Percentiles rank a stretch among this genome's conserved stretches.
Conservation (phyloP, 108 stramenopile genomes). For the Discostella pseudostelligera region DNA sequence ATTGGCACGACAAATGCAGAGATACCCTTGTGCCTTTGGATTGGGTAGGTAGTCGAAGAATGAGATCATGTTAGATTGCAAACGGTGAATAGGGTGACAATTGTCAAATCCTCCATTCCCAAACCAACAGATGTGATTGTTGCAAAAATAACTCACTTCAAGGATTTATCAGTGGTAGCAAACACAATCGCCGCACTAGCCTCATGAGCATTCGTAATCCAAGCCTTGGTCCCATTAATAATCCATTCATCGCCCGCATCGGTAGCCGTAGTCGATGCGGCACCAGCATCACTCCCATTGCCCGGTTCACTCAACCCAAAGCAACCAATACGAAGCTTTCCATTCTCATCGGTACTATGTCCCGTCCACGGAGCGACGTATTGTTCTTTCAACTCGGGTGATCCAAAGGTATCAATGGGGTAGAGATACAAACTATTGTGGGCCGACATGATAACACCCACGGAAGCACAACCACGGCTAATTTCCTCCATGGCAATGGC, state of each 20-base stretch:
- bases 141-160: slow-evolving; percentile 67
- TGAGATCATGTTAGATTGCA: not conserved
- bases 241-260: slow-evolving; percentile 88
- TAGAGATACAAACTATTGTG: slow-evolving; percentile 94
- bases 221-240: slow-evolving; percentile 97
- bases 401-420: slow-evolving; percentile 92
- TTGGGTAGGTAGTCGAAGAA: not conserved
- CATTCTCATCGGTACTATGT: slow-evolving; percentile 42
- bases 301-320: slow-evolving; percentile 93
- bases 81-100: not conserved
- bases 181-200: slow-evolving; percentile 91
- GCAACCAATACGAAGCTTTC: slow-evolving; percentile 70
- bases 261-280: slow-evolving; percentile 90
- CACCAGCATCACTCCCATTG: slow-evolving; percentile 93
- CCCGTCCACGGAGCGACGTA: slow-evolving; percentile 70
- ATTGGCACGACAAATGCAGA: slow-evolving; percentile 89
- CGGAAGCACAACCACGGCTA: slow-evolving; percentile 92
- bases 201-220: slow-evolving; percentile 98
- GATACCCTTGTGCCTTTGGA: slow-evolving; percentile 89
- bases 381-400: slow-evolving; percentile 80
- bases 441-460: slow-evolving; percentile 96
- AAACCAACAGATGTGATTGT: not conserved
- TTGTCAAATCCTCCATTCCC: not conserved
- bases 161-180: slow-evolving; percentile 94
- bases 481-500: slow-evolving; percentile 99